Conservation (phyloP, 164 flowering plant genomes). For the Dillenia suffruticosa region DNA sequence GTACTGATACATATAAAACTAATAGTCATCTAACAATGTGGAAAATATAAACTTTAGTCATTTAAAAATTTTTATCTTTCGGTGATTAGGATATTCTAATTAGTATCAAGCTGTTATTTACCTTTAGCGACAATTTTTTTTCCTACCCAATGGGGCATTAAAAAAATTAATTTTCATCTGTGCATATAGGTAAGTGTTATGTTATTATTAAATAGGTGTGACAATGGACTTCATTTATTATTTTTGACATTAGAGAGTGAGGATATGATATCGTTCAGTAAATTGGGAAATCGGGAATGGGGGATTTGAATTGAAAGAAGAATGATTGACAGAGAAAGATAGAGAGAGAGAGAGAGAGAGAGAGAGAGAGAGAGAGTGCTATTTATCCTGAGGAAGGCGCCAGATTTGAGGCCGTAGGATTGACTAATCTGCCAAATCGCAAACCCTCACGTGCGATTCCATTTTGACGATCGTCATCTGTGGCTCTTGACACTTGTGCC, state of each 20-base stretch:
- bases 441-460: constrained; percentile 39
- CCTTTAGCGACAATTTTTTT: no score
- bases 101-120: no score
- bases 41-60: no score
- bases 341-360: not conserved
- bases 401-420: constrained; percentile 30
- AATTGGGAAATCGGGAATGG: not conserved
- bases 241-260: not conserved
- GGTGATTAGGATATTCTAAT: no score
- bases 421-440: constrained; percentile 21
- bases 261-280: not conserved
- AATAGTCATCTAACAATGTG: no score
- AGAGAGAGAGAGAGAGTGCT: constrained; percentile 1
- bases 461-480: constrained; percentile 2
- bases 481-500: constrained; percentile 9
- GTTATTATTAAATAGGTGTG: no score
- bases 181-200: no score
- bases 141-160: no score
- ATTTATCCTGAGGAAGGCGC: constrained; percentile 10
- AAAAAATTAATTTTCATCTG: no score
- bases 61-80: no score
- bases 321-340: not conserved
- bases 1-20: no score
- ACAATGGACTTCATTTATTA: not conserved
- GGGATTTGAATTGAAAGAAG: not conserved